These are phyloP conservation scores for Globisporangium polare DNA, from an alignment of 352 stramenopile genomes.

Conservation along the genomic window DNA sequence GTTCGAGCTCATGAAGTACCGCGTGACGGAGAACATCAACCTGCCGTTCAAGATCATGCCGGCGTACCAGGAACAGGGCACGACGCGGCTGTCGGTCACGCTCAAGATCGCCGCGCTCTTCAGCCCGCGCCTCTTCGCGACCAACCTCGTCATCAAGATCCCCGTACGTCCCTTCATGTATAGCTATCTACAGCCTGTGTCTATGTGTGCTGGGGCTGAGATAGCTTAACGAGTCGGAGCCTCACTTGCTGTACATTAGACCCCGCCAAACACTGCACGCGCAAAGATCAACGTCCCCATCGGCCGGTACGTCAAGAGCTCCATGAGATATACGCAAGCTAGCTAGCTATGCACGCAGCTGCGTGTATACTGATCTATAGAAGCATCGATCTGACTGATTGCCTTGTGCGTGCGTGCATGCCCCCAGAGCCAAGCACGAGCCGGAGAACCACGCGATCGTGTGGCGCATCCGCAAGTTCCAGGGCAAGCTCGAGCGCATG, in stretches of 20 bases:
- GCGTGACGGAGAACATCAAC: conserved; percentile 97
- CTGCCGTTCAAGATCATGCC: conserved; percentile 98
- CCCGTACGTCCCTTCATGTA: conserved; percentile 33
- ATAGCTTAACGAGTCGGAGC: not conserved
- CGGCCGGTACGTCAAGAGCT: conserved; percentile 41
- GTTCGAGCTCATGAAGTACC: conserved; percentile 99
- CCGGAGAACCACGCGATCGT: conserved; percentile 97
- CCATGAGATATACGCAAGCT: not conserved
- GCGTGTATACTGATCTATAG: not conserved
- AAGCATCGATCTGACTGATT: not conserved
- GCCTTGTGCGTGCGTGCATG: not conserved
- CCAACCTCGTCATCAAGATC: conserved; percentile 96
- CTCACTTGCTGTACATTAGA: conserved; percentile 22
- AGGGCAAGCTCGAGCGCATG: conserved; percentile 93
- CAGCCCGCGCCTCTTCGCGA: conserved; percentile 94
- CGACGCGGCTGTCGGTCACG: conserved; percentile 71
- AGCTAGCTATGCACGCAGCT: not conserved
- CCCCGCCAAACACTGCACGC: conserved; percentile 95
- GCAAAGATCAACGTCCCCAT: conserved; percentile 95
- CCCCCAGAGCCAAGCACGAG: conserved; percentile 93
- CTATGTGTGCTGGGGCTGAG: too few species aligned
- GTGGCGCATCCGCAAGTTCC: conserved; percentile 97
- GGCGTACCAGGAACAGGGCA: conserved; percentile 93
- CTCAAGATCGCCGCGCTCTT: conserved; percentile 93
- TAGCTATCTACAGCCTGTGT: not conserved